Percentiles rank a stretch among this genome's conserved stretches.
These are phyloP conservation scores for Gomphus bonarii DNA, from an alignment of 1,284 basidiomycete species.

Conservation along the genomic window DNA sequence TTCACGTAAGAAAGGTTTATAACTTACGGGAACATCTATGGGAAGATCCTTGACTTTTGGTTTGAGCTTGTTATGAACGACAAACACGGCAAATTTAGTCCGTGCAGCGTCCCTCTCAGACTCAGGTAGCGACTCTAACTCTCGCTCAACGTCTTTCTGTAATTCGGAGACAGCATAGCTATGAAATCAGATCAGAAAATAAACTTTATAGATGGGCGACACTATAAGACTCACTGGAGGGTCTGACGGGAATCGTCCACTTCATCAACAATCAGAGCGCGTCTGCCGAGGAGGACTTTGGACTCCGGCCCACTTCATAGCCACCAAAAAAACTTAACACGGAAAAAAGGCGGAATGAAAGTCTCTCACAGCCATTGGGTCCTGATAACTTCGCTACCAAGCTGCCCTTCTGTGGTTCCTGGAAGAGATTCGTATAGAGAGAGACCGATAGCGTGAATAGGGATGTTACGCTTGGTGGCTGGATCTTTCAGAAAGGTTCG, in stretches of 20 bases:
- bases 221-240: constrained; percentile 47
- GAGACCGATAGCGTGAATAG: constrained; percentile 83
- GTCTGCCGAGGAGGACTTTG: constrained; percentile 67
- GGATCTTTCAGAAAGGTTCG: constrained; percentile 80
- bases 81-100: constrained; percentile 84
- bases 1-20: background rate
- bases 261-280: constrained; percentile 85
- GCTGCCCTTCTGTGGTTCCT: constrained; percentile 63
- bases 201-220: background rate
- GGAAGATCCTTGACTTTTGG: constrained; percentile 71
- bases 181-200: constrained; percentile 9
- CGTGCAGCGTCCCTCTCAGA: constrained; percentile 60
- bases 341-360: background rate
- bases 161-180: constrained; percentile 86
- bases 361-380: constrained; percentile 83
- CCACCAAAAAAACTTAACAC: constrained; percentile 9
- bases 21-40: constrained; percentile 46
- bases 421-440: constrained; percentile 85
- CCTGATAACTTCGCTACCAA: constrained; percentile 77
- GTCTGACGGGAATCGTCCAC: constrained; percentile 92
- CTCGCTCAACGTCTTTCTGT: constrained; percentile 74
- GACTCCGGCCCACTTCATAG: constrained; percentile 45
- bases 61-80: constrained; percentile 93
- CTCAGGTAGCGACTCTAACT: constrained; percentile 54
- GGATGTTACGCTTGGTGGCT: constrained; percentile 67